Base-by-base conservation (phyloP, 2,329 filamentous ascomycete species). In the Neoascochyta sp. region DNA sequence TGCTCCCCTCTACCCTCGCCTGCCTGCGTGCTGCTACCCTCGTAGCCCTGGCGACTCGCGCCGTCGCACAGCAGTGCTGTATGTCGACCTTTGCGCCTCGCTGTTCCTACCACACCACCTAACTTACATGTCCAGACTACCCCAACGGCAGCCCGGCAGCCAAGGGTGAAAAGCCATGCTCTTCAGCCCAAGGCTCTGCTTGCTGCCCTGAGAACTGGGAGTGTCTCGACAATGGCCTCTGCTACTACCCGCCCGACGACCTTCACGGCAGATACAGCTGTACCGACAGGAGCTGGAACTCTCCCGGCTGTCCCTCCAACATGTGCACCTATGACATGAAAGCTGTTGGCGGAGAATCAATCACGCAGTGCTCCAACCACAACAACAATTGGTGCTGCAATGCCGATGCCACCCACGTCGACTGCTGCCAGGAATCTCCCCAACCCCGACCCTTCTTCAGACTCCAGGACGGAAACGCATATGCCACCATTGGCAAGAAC, bases 161-260 rank as follows among this genome's bases (percentile, higher is more conserved):
- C 9, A 36, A 44, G 10, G 43, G 47, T 15, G 59, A 63, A 26
- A 54, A 57, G 28, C 47, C 59, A 16, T 63, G 59, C 37, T 57
- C 57, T 3, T 47, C 50, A n/a, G 48, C 38, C 27, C 29, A 52
- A 31, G 58, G 55, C 11, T 50, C 57, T 7, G 55, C 57, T 4
- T 63, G 60, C 40, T 63, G 60, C 27, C 60, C 60, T 5, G 44
- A 57, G 11, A 57, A 50, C 9, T 63, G 58, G 57, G 16, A 58
- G 27, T 63, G 60, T 25, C 48, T 62, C 17, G 53, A 60, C 38
- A 63, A 63, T 29, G 60, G 60, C n/a, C 47, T 62, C 5, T 63
- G 60, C 33, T 39, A 61, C 26, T 54, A 58, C 31, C 43, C 45
- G 10, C 26, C 44, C 2, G 36, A 34, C 11, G 47, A 55, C 1